Percentiles rank a stretch among this genome's conserved stretches.
Evolutionary conservation across 176 grass and related monocot genomes (phyloP).

Genomic region (Carex cristatella): DNA sequence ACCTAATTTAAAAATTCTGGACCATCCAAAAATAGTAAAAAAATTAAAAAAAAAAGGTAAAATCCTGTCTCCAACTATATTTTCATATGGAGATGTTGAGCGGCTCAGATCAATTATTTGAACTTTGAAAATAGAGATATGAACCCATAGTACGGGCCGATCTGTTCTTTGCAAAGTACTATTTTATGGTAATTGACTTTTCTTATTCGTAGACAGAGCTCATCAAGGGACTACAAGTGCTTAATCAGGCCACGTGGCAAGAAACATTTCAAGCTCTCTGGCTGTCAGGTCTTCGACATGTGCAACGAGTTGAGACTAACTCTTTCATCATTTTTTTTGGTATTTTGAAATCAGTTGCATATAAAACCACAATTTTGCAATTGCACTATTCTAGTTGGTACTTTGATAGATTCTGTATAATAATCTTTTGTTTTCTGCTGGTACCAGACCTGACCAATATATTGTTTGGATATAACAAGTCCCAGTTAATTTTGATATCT

Average conservation of each 20-base stretch:
- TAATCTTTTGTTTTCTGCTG: too few relatives aligned
- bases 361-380: background rate
- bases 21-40: too few relatives aligned
- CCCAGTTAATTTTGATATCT: background rate
- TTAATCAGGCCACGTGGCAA: constrained; percentile 83
- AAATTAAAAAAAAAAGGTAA: too few relatives aligned
- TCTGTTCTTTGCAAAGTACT: too few relatives aligned
- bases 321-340: constrained; percentile 8
- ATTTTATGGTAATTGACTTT: constrained; percentile 8
- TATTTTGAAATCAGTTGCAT: background rate
- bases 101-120: too few relatives aligned
- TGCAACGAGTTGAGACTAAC: constrained; percentile 68
- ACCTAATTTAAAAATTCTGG: too few relatives aligned
- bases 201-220: constrained; percentile 50
- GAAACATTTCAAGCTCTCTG: constrained; percentile 88
- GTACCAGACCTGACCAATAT: background rate
- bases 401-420: background rate
- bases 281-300: constrained; percentile 60
- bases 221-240: constrained; percentile 54
- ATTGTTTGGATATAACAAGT: background rate
- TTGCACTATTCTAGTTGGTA: background rate
- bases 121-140: too few relatives aligned
- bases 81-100: too few relatives aligned
- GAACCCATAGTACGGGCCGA: too few relatives aligned
- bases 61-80: too few relatives aligned